phyloP scores from a whole-genome alignment of 805 yeast species.

The Cyberlindnera mississippiensis region DNA sequence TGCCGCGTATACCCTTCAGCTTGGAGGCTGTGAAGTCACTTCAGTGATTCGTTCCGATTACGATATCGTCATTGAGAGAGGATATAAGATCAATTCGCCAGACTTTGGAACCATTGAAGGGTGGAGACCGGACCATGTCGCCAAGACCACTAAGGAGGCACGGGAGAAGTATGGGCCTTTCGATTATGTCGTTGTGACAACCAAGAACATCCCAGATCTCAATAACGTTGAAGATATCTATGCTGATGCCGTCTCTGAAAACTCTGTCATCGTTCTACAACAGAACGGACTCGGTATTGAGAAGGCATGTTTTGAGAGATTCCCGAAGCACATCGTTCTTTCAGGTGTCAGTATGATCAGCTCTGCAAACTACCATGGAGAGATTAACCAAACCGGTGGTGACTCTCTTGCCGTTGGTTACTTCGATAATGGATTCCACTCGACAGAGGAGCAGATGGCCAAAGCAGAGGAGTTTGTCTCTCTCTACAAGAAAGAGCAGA shows the following conservation, averaged over 20 bases:
- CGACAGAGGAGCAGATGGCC: conserved; percentile 22
- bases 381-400: conserved; percentile 40
- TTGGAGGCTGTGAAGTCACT: conserved; percentile 29
- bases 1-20: conserved; percentile 53
- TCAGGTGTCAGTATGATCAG: conserved; percentile 65
- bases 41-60: conserved; percentile 60
- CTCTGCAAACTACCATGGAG: conserved; percentile 44
- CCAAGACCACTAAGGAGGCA: conserved; percentile 31
- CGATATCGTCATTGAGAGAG: conserved; percentile 41
- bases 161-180: conserved; percentile 30
- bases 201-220: conserved; percentile 68
- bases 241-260: conserved; percentile 43
- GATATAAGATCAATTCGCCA: conserved; percentile 52
- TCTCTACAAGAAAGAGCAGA: conserved; percentile 42
- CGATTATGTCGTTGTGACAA: conserved; percentile 58
- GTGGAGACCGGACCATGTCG: conserved; percentile 47
- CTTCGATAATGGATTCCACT: conserved; percentile 37
- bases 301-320: conserved; percentile 44
- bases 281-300: conserved; percentile 67
- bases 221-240: conserved; percentile 46
- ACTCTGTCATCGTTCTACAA: conserved; percentile 48
- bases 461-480: conserved; percentile 42
- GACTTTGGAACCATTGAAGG: conserved; percentile 50
- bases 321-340: conserved; percentile 47
- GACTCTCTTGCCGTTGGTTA: conserved; percentile 47